A percentile compares a stretch with the other conserved stretches of the same genome.
These are phyloP conservation scores for Kernera saxatilis DNA, from an alignment of 345 rosid species.

Conservation along the genomic window DNA sequence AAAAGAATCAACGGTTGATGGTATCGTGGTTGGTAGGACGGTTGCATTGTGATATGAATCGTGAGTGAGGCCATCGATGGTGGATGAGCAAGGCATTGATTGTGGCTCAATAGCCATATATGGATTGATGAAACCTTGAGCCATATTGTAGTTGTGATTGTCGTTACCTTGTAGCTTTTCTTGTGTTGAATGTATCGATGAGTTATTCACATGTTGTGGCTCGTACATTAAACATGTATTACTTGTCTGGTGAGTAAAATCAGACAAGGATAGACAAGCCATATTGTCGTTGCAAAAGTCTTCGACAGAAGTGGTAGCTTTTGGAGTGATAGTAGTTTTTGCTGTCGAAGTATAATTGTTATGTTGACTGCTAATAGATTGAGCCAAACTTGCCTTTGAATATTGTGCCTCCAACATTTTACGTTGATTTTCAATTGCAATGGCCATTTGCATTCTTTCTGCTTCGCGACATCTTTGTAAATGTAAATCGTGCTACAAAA, in stretches of 20 bases:
- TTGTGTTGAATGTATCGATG: not conserved
- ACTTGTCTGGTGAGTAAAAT: not conserved
- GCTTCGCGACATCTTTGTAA: conserved; percentile 9
- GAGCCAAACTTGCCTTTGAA: not conserved
- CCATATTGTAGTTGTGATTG: not conserved
- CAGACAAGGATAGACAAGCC: conserved; percentile 2
- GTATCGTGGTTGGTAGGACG: not conserved
- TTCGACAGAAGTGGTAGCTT: not conserved
- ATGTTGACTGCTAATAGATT: not conserved
- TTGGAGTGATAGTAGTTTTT: not conserved
- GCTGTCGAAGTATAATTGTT: not conserved
- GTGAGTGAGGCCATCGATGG: not conserved
- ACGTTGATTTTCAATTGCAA: not conserved
- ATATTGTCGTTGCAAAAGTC: not conserved
- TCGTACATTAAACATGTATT: not conserved
- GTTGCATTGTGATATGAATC: not conserved
- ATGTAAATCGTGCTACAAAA: conserved; percentile 2
- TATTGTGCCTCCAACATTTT: conserved; percentile 6
- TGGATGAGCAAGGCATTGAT: not conserved
- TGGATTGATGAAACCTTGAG: not conserved
- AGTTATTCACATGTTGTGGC: not conserved
- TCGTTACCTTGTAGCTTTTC: not conserved
- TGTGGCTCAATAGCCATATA: not conserved
- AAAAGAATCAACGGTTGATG: not conserved
- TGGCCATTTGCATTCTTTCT: conserved; percentile 16